These are phyloP conservation scores for Waltergamsia citrina DNA, from an alignment of 2,329 filamentous ascomycete genomes.

Conservation along the genomic window DNA sequence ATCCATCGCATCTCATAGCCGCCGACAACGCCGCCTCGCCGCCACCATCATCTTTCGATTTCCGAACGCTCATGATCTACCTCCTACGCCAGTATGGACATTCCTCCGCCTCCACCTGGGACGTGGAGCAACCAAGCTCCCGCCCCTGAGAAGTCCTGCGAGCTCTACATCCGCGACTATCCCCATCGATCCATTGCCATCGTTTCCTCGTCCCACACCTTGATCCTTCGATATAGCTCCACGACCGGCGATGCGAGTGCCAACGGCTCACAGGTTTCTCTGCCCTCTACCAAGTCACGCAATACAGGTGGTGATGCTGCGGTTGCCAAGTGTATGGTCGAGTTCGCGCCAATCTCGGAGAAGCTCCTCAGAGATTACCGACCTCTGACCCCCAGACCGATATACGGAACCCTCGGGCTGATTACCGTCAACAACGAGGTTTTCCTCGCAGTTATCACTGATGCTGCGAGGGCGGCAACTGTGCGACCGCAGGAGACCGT, in stretches of 20 bases:
- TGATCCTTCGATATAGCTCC: constrained; percentile 75
- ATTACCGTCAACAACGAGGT: constrained; percentile 78
- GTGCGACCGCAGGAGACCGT: constrained; percentile 83
- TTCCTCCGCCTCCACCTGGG: constrained; percentile 27
- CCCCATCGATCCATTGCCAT: constrained; percentile 84
- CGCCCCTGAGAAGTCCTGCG: constrained; percentile 54
- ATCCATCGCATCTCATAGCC: too few relatives aligned
- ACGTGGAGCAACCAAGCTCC: constrained; percentile 37
- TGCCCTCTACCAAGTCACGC: constrained; percentile 32
- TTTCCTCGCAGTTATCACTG: constrained; percentile 83
- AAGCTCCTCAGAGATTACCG: constrained; percentile 69
- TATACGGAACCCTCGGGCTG: constrained; percentile 79
- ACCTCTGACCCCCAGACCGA: constrained; percentile 60
- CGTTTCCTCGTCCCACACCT: constrained; percentile 65
- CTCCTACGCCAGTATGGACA: constrained; percentile 33
- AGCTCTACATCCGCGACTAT: constrained; percentile 76
- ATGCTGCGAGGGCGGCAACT: constrained; percentile 67
- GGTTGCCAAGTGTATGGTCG: constrained; percentile 70
- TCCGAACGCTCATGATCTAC: constrained; percentile 6
- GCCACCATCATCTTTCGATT: not conserved
- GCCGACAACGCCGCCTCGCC: too few relatives aligned
- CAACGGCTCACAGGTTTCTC: constrained; percentile 49
- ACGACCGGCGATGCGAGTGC: constrained; percentile 49
- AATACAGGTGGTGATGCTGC: constrained; percentile 21
- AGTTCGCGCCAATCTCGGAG: constrained; percentile 60